A percentile compares a stretch with the other conserved stretches of the same genome.
Evolutionary conservation across 164 flowering plant genomes (phyloP).

Genomic region (Berberis thunbergii): DNA sequence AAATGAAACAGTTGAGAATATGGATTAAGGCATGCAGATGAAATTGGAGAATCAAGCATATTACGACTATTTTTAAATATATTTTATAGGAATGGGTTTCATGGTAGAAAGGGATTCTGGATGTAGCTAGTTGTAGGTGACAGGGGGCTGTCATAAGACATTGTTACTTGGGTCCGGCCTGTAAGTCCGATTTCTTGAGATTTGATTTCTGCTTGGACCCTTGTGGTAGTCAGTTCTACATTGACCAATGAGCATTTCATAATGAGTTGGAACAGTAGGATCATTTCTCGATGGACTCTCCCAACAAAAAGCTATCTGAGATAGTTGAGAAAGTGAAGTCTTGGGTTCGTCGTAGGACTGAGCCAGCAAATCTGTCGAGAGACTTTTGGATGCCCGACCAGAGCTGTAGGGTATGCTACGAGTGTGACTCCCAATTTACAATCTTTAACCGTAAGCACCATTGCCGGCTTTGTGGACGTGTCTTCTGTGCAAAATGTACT

Average conservation of each 20-base stretch:
- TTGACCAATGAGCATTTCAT: conserved; percentile 45
- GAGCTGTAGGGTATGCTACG: conserved; percentile 91
- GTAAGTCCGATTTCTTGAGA: not conserved
- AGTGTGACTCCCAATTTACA: conserved; percentile 83
- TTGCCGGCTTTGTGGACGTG: conserved; percentile 88
- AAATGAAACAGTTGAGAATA: too few relatives aligned
- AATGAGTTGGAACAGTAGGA: conserved; percentile 44
- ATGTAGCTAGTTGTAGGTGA: too few relatives aligned
- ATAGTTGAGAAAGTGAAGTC: conserved; percentile 45
- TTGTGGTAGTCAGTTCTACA: not conserved
- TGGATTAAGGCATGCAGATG: too few relatives aligned
- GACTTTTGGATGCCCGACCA: conserved; percentile 99
- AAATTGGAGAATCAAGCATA: too few relatives aligned
- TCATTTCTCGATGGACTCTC: conserved; percentile 52
- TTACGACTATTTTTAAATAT: too few relatives aligned
- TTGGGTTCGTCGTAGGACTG: conserved; percentile 72
- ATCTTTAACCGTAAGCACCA: conserved; percentile 83
- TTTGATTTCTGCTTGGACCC: not conserved
- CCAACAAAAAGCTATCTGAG: conserved; percentile 46
- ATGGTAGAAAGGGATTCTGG: too few relatives aligned
- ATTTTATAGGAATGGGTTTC: too few relatives aligned
- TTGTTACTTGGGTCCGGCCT: too few relatives aligned
- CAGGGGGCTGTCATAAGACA: too few relatives aligned
- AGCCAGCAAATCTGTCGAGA: conserved; percentile 73
- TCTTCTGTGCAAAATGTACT: conserved; percentile 90